Conservation (phyloP, 176 grass and related monocot genomes). For the Avena atlantica region DNA sequence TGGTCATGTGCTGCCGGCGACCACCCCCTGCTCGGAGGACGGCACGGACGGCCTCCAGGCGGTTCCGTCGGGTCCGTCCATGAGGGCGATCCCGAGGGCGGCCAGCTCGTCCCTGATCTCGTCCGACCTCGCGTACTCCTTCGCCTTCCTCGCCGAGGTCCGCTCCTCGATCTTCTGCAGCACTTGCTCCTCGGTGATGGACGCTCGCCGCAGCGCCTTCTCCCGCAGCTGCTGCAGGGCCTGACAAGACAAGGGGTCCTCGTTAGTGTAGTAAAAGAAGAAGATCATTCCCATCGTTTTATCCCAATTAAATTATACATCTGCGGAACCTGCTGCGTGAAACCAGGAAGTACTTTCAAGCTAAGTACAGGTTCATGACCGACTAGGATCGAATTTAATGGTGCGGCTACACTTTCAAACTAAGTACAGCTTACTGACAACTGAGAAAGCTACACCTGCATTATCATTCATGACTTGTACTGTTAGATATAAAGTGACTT, state of each 20-base stretch:
- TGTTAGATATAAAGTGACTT: no score
- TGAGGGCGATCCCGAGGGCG: conserved; percentile 69
- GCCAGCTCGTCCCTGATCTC: conserved; percentile 80
- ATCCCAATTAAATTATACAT: no score
- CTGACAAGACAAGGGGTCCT: conserved; percentile 18
- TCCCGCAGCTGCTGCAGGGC: conserved; percentile 72
- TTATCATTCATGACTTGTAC: no score
- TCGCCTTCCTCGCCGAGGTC: conserved; percentile 68
- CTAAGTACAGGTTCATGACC: no score
- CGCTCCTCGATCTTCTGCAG: conserved; percentile 84
- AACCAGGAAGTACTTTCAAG: no score
- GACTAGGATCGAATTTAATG: no score
- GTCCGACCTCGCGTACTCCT: conserved; percentile 76
- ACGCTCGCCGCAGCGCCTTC: conserved; percentile 69
- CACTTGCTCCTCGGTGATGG: conserved; percentile 69
- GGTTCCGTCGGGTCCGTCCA: conserved; percentile 80
- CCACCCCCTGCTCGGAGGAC: conserved; percentile 42
- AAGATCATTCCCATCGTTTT: background rate
- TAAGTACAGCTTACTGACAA: no score
- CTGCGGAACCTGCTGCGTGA: no score
- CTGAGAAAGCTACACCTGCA: no score
- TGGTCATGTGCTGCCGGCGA: conserved; percentile 34
- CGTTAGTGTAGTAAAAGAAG: background rate
- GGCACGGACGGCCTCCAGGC: conserved; percentile 73
- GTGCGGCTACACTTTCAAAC: no score